These are phyloP conservation scores for Candida gigantensis DNA, from an alignment of 1,139 yeast species.

Conservation along the genomic window DNA sequence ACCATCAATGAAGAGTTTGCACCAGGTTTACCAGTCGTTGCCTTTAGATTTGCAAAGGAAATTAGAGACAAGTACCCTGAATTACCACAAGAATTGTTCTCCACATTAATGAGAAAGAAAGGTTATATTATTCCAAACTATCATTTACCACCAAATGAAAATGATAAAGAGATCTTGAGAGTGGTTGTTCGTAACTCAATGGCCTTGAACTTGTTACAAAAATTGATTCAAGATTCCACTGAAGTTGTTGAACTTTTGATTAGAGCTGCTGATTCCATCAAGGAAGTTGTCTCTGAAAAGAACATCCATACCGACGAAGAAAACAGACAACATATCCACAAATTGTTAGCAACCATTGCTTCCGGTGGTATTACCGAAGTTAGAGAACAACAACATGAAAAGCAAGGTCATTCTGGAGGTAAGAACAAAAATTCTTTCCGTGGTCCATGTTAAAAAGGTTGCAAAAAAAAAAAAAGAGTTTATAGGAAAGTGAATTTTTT, in stretches of 20 bases:
- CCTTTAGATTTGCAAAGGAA: slow-evolving; percentile 69
- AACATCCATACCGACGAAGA: slow-evolving; percentile 20
- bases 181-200: slow-evolving; percentile 80
- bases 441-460: slow-evolving; percentile 53
- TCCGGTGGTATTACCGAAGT: slow-evolving; percentile 37
- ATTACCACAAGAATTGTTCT: slow-evolving; percentile 80
- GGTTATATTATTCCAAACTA: slow-evolving; percentile 93
- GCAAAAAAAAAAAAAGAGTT: not conserved
- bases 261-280: slow-evolving; percentile 31
- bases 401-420: slow-evolving; percentile 27
- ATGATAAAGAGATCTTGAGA: slow-evolving; percentile 68
- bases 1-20: slow-evolving; percentile 46
- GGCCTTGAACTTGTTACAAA: slow-evolving; percentile 70
- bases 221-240: slow-evolving; percentile 67
- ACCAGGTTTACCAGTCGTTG: slow-evolving; percentile 88
- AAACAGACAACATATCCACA: slow-evolving; percentile 27
- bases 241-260: slow-evolving; percentile 57
- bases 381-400: slow-evolving; percentile 25
- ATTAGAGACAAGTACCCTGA: slow-evolving; percentile 67
- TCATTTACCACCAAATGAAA: slow-evolving; percentile 67
- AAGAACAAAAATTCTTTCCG: slow-evolving; percentile 48
- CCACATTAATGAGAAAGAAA: slow-evolving; percentile 71
- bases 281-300: slow-evolving; percentile 20
- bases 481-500: not conserved
- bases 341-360: slow-evolving; percentile 39